These are phyloP conservation scores for Picea mariana DNA, from an alignment of 83 land plant species.

Conservation along the genomic window DNA sequence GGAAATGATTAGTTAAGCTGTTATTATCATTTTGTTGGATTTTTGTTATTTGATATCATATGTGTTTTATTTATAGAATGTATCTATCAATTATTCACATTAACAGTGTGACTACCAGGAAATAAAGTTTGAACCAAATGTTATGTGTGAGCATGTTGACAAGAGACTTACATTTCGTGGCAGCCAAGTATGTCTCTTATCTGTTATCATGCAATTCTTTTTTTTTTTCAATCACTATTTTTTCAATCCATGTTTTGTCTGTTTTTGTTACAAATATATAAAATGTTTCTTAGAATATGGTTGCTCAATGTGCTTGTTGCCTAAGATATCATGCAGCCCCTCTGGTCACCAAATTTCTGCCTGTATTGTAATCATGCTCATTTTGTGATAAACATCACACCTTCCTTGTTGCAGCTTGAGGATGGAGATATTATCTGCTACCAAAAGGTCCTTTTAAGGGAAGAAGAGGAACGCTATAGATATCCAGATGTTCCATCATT, in stretches of 20 bases:
- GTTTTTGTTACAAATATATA: neutral
- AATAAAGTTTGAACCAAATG: conserved; percentile 97
- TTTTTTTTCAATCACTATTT: neutral
- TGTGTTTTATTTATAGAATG: neutral
- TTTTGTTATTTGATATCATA: neutral
- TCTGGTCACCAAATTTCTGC: neutral
- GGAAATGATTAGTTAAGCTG: neutral
- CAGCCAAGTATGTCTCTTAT: conserved; percentile 74
- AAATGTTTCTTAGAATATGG: conserved; percentile 3
- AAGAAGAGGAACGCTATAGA: conserved; percentile 58
- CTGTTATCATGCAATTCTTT: neutral
- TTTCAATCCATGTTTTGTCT: neutral
- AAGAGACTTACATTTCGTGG: conserved; percentile 72
- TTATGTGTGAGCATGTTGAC: conserved; percentile 96
- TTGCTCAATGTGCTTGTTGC: neutral
- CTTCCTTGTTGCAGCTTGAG: conserved; percentile 66
- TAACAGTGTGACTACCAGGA: conserved; percentile 48
- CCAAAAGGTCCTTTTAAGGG: conserved; percentile 62
- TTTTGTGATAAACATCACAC: neutral
- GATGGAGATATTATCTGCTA: conserved; percentile 98
- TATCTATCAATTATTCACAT: conserved; percentile 1
- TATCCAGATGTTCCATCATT: conserved; percentile 95
- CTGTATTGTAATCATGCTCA: neutral
- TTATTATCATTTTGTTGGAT: neutral
- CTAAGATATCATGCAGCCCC: neutral